Evolutionary conservation across 2,329 filamentous ascomycete species (phyloP).

Genomic region (Trichophyton mentagrophytes): DNA sequence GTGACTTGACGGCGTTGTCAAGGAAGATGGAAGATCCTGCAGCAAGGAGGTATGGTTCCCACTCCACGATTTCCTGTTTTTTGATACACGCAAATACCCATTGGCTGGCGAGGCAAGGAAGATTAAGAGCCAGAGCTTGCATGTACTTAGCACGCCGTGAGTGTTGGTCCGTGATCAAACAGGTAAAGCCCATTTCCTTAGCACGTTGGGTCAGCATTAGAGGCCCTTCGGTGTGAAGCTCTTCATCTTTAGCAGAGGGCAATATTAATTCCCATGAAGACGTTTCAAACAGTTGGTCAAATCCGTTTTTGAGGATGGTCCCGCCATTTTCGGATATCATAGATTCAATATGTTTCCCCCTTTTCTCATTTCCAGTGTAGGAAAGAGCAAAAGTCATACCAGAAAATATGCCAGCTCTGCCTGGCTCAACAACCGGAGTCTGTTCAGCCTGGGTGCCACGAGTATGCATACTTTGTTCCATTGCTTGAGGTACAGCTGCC

Average conservation of each 20-base stretch:
- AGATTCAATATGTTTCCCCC: conserved; percentile 46
- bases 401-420: conserved; percentile 46
- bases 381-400: conserved; percentile 84
- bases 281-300: conserved; percentile 63
- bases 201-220: conserved; percentile 46
- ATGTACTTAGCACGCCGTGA: conserved; percentile 85
- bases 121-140: conserved; percentile 77
- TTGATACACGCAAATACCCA: conserved; percentile 67
- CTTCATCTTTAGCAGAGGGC: conserved; percentile 5
- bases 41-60: conserved; percentile 70
- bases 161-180: conserved; percentile 73
- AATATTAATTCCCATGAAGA: conserved; percentile 9
- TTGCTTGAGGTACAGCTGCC: conserved; percentile 25
- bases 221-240: background rate
- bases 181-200: conserved; percentile 57
- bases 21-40: conserved; percentile 70
- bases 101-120: conserved; percentile 70
- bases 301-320: conserved; percentile 57
- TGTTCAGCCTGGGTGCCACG: conserved; percentile 27
- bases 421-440: conserved; percentile 28
- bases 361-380: conserved; percentile 46
- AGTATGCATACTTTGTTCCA: conserved; percentile 15
- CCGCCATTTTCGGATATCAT: conserved; percentile 62
- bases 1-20: conserved; percentile 62
- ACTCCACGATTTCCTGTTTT: conserved; percentile 52